phyloP scores from a whole-genome alignment of 1,284 basidiomycete species.

The Pseudozyma hubeiensis region DNA sequence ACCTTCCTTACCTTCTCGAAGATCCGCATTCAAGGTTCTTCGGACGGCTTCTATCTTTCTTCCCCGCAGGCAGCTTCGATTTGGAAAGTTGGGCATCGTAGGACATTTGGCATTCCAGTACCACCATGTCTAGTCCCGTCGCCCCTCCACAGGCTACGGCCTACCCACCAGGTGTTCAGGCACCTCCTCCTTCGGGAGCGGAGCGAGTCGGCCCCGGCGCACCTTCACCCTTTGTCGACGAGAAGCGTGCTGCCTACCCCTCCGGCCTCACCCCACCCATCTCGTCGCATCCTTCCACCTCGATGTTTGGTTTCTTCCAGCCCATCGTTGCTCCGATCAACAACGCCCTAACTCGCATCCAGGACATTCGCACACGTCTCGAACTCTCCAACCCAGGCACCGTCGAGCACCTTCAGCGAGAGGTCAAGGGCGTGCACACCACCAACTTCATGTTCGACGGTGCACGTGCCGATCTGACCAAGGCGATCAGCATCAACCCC shows the following conservation, averaged over 20 bases:
- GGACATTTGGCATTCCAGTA: neutral
- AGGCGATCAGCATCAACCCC: conserved; percentile 90
- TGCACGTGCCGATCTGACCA: conserved; percentile 92
- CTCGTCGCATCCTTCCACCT: conserved; percentile 44
- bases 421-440: conserved; percentile 79
- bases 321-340: conserved; percentile 56
- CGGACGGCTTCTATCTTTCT: neutral
- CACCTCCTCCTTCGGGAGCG: conserved; percentile 44
- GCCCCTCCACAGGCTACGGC: conserved; percentile 44
- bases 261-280: conserved; percentile 43
- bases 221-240: conserved; percentile 42
- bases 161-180: conserved; percentile 45
- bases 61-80: conserved; percentile 1
- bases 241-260: conserved; percentile 45
- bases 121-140: conserved; percentile 35
- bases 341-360: conserved; percentile 37
- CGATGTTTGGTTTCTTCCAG: conserved; percentile 54
- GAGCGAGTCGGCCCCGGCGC: conserved; percentile 42
- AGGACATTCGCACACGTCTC: conserved; percentile 56
- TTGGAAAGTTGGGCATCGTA: no score
- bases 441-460: conserved; percentile 98
- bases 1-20: neutral
- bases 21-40: neutral
- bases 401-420: conserved; percentile 63
- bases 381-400: conserved; percentile 66